These are phyloP conservation scores for Lophiotrema nucula DNA, from an alignment of 495 filamentous ascomycete species.

Conservation along the genomic window DNA sequence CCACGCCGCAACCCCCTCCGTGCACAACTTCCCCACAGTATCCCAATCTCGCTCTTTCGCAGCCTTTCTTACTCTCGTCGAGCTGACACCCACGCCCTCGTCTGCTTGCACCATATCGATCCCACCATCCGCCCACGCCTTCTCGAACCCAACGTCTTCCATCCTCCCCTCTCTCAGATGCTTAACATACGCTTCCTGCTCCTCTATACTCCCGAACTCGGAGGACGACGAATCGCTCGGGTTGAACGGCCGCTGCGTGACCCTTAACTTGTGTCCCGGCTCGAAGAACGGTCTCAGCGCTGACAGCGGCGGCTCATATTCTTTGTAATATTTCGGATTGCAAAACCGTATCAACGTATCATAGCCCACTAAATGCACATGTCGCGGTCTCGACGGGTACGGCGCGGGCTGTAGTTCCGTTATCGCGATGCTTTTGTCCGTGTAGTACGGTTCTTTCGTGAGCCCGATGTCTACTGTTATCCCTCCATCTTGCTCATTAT, in stretches of 20 bases:
- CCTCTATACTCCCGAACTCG: conserved; percentile 41
- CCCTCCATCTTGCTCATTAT: neutral
- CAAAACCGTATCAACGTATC: conserved; percentile 87
- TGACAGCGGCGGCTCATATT: conserved; percentile 49
- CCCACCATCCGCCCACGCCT: conserved; percentile 66
- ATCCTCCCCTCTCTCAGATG: conserved; percentile 42
- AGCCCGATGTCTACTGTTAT: conserved; percentile 71
- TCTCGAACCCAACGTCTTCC: conserved; percentile 57
- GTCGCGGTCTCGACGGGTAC: conserved; percentile 54
- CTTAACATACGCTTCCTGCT: conserved; percentile 40
- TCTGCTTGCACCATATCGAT: conserved; percentile 67
- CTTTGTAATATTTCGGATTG: conserved; percentile 77
- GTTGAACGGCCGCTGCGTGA: conserved; percentile 65
- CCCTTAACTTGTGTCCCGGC: conserved; percentile 63
- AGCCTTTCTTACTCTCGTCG: conserved; percentile 73
- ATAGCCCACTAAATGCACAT: conserved; percentile 80
- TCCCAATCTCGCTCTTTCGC: conserved; percentile 52
- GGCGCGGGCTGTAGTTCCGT: conserved; percentile 45
- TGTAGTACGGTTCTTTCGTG: conserved; percentile 78
- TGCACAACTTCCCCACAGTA: conserved; percentile 62
- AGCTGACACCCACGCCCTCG: conserved; percentile 62
- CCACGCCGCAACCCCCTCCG: conserved; percentile 61
- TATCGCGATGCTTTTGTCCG: conserved; percentile 77
- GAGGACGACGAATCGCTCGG: conserved; percentile 10
- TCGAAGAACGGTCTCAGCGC: conserved; percentile 67